Evolutionary conservation across 495 filamentous ascomycete genomes (phyloP), one percentile per base, ranked within the genome.

Genomic region (Antarctomyces pellizariae): DNA sequence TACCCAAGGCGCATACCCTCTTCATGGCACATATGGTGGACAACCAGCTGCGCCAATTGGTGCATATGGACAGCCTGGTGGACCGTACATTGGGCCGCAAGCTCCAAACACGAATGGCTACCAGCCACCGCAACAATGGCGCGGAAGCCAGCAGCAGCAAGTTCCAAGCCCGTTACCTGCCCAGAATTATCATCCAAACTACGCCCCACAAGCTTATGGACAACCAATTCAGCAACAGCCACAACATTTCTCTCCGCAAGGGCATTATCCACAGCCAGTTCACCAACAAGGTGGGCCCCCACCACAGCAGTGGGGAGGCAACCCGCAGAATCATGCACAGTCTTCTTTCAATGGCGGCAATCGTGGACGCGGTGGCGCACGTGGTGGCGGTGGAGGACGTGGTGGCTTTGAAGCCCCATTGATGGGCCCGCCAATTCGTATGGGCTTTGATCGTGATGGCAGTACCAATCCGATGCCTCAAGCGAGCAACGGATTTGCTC

Each of bases 371-470:
- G 50, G 63, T 37, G 60, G 59, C 27, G 47, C 60, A 16, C 50
- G 67, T 25, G 54, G 57, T 33, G 56, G 56, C 6, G 49, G 59
- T 38, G 53, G 53, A 38, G 53, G 54, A 13, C 56, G 59, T 28
- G 42, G 46, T 13, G 47, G 42, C 2, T 40, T 44, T 28, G 59
- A 57, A 33, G 49, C 55, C 9, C 50, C 56, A 23, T 43, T 67
- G 30, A 63, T 71, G 56, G 62, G 57, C 1, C 57, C 62, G 18
- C 62, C 62, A 0, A 56, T 68, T 34, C 56, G 55, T 16, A 63
- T 67, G 50, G 61, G 63, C 2, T 59, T 62, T 43, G 63, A 67
- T 20, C 39, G 45, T 28, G 36, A 42, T 14, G 41, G 38, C 14
- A 30, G 44, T 18, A 56, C 47, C 35, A 41, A 48, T 13, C 43